Evolutionary conservation across 768 basidiomycete species (phyloP).

Genomic region (Leccinum subgranulosum): DNA sequence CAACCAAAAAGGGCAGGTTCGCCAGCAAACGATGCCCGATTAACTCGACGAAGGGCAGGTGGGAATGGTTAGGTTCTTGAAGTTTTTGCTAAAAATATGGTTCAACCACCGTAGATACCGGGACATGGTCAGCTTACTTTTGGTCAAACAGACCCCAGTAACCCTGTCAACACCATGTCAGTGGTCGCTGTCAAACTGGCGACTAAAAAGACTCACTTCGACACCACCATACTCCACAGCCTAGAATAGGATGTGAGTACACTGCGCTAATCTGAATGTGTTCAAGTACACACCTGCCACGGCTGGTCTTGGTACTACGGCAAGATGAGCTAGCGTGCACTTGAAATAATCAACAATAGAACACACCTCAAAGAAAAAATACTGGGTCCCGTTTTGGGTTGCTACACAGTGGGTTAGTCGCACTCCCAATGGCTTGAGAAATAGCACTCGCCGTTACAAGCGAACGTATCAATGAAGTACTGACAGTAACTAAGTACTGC

Average conservation of each 20-base stretch:
- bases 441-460: slow-evolving; percentile 48
- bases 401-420: slow-evolving; percentile 37
- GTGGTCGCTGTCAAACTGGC: slow-evolving; percentile 2
- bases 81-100: slow-evolving; percentile 47
- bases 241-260: slow-evolving; percentile 31
- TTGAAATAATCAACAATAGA: neutral
- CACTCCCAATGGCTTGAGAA: neutral
- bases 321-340: neutral
- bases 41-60: slow-evolving; percentile 36
- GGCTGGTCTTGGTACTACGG: slow-evolving; percentile 67
- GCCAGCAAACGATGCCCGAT: neutral
- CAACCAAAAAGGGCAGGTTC: neutral
- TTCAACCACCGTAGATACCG: slow-evolving; percentile 19
- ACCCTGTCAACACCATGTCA: slow-evolving; percentile 28
- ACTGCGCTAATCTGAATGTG: neutral
- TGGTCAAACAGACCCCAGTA: slow-evolving; percentile 68
- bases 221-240: slow-evolving; percentile 74
- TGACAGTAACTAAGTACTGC: slow-evolving; percentile 31
- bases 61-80: slow-evolving; percentile 72
- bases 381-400: slow-evolving; percentile 74
- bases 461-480: slow-evolving; percentile 81
- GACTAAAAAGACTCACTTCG: slow-evolving; percentile 39
- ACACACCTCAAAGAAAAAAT: slow-evolving; percentile 82
- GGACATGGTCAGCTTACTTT: slow-evolving; percentile 37
- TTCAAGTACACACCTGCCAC: slow-evolving; percentile 61